A percentile compares a stretch with the other conserved stretches of the same genome.
phyloP scores from a whole-genome alignment of 2,329 filamentous ascomycete genomes.

The Aspergillus ruber region DNA sequence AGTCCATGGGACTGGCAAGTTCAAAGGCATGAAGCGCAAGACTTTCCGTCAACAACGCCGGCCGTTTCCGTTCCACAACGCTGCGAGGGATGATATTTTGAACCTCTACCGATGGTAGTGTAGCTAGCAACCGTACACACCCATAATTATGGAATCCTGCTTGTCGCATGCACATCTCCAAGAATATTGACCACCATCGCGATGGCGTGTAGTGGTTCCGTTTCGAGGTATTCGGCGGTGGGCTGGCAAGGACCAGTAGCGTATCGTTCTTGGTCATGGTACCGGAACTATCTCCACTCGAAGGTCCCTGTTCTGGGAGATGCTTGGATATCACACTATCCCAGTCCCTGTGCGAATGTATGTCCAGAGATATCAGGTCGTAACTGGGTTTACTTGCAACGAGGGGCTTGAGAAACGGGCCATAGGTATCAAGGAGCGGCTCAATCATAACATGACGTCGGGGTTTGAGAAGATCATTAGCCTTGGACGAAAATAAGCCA shows the following conservation, averaged over 20 bases:
- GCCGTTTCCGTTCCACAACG: conserved; percentile 50
- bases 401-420: conserved; percentile 55
- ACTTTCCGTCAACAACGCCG: conserved; percentile 55
- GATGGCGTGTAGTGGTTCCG: conserved; percentile 44
- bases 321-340: conserved; percentile 22
- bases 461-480: conserved; percentile 69
- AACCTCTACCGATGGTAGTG: conserved; percentile 60
- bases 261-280: conserved; percentile 58
- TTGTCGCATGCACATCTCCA: conserved; percentile 52
- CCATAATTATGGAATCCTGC: conserved; percentile 68
- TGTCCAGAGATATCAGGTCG: conserved; percentile 47
- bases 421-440: conserved; percentile 54
- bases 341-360: conserved; percentile 56
- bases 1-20: conserved; percentile 43
- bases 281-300: conserved; percentile 33
- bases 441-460: conserved; percentile 81
- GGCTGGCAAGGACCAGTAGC: conserved; percentile 65
- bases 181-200: conserved; percentile 51
- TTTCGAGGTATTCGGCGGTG: conserved; percentile 51
- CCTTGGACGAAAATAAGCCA: conserved; percentile 69
- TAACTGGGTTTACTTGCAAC: conserved; percentile 43
- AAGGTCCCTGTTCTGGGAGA: conserved; percentile 50
- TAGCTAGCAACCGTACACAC: conserved; percentile 70
- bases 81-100: conserved; percentile 54
- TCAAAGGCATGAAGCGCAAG: conserved; percentile 41